Percentiles rank a stretch among this genome's conserved stretches.
Evolutionary conservation across 768 basidiomycete species (phyloP).

Genomic region (Panellus pusillus): DNA sequence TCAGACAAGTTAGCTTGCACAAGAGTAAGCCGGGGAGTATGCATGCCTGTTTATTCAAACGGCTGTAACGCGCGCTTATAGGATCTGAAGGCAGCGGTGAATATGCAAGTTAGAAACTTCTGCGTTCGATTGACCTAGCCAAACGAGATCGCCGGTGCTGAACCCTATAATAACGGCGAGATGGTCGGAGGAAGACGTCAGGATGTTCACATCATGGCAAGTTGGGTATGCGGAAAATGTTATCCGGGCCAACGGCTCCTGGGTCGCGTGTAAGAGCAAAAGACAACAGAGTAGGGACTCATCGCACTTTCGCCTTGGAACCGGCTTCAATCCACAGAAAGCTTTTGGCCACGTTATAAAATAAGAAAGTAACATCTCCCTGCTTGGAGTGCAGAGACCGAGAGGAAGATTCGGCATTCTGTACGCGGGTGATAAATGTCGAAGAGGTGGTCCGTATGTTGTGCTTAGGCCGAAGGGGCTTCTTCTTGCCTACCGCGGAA

Average conservation of each 20-base stretch:
- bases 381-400: conserved; percentile 73
- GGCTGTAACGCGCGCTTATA: conserved; percentile 75
- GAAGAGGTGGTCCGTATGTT: conserved; percentile 90
- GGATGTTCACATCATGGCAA: conserved; percentile 83
- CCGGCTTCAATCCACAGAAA: conserved; percentile 87
- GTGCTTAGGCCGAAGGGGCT: conserved; percentile 74
- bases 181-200: conserved; percentile 75
- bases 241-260: conserved; percentile 87
- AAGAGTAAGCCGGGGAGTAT: background rate
- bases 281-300: background rate
- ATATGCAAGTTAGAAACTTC: conserved; percentile 5
- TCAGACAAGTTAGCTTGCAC: conserved; percentile 14
- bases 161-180: conserved; percentile 93
- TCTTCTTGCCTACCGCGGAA: conserved; percentile 57
- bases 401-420: conserved; percentile 74
- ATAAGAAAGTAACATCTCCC: conserved; percentile 83
- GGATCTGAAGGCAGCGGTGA: conserved; percentile 52
- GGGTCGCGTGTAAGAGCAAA: conserved; percentile 12
- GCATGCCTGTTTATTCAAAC: conserved; percentile 82
- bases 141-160: conserved; percentile 90
- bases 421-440: conserved; percentile 86
- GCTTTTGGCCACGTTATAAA: conserved; percentile 85
- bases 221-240: conserved; percentile 87
- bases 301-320: conserved; percentile 74
- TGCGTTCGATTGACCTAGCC: conserved; percentile 65